Conservation (phyloP, 1,284 basidiomycete species). For the Phellopilus nigrolimitatus region DNA sequence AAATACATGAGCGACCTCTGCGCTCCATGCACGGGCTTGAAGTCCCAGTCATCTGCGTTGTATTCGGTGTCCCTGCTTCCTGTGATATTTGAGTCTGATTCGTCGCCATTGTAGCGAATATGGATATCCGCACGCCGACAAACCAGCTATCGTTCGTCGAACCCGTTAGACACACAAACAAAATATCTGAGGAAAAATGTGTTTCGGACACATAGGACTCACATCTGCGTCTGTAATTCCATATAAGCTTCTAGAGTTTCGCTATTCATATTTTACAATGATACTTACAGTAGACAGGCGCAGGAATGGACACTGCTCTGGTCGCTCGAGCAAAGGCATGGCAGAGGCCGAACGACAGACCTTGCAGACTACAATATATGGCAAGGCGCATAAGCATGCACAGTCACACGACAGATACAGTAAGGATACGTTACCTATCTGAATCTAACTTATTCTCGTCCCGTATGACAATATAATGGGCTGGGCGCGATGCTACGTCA, state of each 20-base stretch:
- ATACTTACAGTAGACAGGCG: slow-evolving; percentile 32
- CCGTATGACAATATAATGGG: slow-evolving; percentile 31
- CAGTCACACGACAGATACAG: not conserved
- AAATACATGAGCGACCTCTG: slow-evolving; percentile 12
- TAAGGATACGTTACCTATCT: slow-evolving; percentile 11
- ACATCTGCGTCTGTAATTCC: slow-evolving; percentile 20
- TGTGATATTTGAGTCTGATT: not conserved
- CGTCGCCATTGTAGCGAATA: slow-evolving; percentile 1
- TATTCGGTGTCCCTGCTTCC: not conserved
- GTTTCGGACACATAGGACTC: not conserved
- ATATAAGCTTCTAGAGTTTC: too few relatives aligned
- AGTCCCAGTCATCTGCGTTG: slow-evolving; percentile 7
- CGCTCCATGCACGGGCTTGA: not conserved
- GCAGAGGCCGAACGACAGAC: slow-evolving; percentile 32
- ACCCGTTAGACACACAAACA: not conserved
- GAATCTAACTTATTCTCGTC: slow-evolving; percentile 28
- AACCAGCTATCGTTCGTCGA: slow-evolving; percentile 3
- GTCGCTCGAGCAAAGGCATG: slow-evolving; percentile 34
- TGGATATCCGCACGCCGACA: slow-evolving; percentile 19
- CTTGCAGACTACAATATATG: slow-evolving; percentile 21
- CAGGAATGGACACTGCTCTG: slow-evolving; percentile 33
- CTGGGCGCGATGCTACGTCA: slow-evolving; percentile 23
- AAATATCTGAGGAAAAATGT: not conserved
- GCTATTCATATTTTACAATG: too few relatives aligned
- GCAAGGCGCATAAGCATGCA: not conserved